These are phyloP conservation scores for Fusarium brevicatenulatum DNA, from an alignment of 2,329 filamentous ascomycete species.

Conservation along the genomic window DNA sequence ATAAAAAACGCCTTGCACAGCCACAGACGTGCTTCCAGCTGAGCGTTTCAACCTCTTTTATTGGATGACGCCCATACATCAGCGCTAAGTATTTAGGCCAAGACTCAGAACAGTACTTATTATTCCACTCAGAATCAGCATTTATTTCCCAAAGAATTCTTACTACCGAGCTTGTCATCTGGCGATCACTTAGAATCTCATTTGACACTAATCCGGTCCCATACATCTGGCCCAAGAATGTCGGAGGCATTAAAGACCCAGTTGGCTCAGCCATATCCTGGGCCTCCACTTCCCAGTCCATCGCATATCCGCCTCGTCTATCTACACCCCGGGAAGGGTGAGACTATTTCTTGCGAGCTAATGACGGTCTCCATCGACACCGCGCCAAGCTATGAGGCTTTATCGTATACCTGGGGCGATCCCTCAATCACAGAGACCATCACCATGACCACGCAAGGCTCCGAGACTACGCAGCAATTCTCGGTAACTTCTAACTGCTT, in stretches of 20 bases:
- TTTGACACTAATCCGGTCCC: too few relatives aligned
- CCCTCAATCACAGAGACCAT: background rate
- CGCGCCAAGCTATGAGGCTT: background rate
- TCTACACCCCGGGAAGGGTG: background rate
- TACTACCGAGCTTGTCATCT: too few relatives aligned
- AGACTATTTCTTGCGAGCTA: background rate
- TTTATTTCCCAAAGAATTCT: accelerated
- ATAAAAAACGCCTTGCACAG: background rate
- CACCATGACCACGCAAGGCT: background rate
- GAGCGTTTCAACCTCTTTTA: background rate
- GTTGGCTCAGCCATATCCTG: background rate
- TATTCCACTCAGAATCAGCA: background rate
- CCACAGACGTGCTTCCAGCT: background rate
- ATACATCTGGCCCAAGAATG: background rate
- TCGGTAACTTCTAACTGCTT: background rate
- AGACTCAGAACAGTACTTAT: too few relatives aligned
- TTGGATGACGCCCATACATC: background rate
- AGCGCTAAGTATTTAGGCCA: background rate
- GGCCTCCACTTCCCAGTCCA: background rate
- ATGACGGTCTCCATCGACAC: accelerated
- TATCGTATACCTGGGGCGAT: background rate
- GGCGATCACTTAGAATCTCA: background rate
- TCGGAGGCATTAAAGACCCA: accelerated
- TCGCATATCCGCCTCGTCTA: background rate
- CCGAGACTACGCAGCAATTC: accelerated